Conservation (phyloP, 371 early-diverging fungal genomes). For the Lichtheimia ramosa region DNA sequence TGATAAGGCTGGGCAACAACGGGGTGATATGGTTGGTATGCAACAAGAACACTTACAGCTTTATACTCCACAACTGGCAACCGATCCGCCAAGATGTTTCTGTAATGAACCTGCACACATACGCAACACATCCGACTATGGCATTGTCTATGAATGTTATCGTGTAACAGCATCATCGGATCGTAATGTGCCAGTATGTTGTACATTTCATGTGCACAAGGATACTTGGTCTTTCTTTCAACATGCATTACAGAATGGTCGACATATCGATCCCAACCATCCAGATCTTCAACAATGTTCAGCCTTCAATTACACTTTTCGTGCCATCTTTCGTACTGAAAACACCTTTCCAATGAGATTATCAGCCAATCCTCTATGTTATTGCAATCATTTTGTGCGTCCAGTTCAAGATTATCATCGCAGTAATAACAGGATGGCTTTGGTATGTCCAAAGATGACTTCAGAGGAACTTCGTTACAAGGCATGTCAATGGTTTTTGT, state of each 20-base stretch:
- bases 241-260: constrained; percentile 1
- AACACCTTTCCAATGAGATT: constrained; percentile 15
- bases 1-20: background rate
- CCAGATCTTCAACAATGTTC: constrained; percentile 32
- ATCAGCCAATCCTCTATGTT: constrained; percentile 11
- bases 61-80: background rate
- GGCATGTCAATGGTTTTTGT: constrained; percentile 30
- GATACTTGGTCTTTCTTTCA: constrained; percentile 29
- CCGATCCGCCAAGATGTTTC: constrained; percentile 25
- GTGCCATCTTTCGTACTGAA: constrained; percentile 21
- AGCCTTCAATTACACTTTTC: constrained; percentile 43
- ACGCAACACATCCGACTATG: constrained; percentile 17
- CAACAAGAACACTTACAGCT: background rate
- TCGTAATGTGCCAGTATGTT: constrained; percentile 1
- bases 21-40: background rate
- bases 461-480: constrained; percentile 11
- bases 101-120: constrained; percentile 29
- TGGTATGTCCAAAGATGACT: constrained; percentile 14
- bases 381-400: constrained; percentile 9
- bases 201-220: constrained; percentile 50
- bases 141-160: constrained; percentile 32
- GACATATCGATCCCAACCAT: constrained; percentile 17
- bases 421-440: constrained; percentile 6
- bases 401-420: background rate
- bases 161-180: background rate